Conservation (phyloP, 1,284 basidiomycete species). For the Flammula alnicola region DNA sequence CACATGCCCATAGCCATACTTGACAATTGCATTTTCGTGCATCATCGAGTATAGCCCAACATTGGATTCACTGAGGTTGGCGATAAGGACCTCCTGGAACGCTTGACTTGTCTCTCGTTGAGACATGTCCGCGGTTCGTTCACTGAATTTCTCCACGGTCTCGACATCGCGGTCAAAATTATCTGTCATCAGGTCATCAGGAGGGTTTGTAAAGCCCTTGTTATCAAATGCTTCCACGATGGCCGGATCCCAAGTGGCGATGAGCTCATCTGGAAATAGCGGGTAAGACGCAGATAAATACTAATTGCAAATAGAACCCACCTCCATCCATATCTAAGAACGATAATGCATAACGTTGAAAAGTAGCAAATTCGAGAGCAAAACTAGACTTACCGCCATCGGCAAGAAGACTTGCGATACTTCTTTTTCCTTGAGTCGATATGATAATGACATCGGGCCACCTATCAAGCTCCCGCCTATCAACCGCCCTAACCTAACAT, state of each 20-base stretch:
- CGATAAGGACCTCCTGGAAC: conserved; percentile 53
- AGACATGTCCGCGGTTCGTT: conserved; percentile 25
- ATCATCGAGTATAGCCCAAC: conserved; percentile 66
- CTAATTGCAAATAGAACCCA: conserved; percentile 30
- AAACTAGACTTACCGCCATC: conserved; percentile 55
- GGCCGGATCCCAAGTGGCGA: conserved; percentile 50
- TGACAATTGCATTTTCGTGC: conserved; percentile 61
- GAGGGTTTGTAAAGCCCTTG: conserved; percentile 42
- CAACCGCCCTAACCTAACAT: conserved; percentile 56
- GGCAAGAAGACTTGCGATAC: conserved; percentile 60
- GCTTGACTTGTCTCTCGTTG: conserved; percentile 37
- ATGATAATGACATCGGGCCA: conserved; percentile 64
- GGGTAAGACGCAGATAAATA: background rate
- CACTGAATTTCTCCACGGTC: conserved; percentile 47
- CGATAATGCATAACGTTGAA: conserved; percentile 11
- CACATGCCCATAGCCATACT: conserved; percentile 50
- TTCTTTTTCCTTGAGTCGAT: conserved; percentile 50
- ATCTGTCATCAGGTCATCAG: conserved; percentile 40
- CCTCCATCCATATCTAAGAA: conserved; percentile 73
- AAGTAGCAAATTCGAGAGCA: background rate
- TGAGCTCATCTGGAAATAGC: conserved; percentile 53
- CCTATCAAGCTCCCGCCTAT: conserved; percentile 45
- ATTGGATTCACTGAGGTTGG: conserved; percentile 51
- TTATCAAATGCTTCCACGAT: conserved; percentile 56
- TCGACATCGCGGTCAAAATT: conserved; percentile 60